A percentile compares a stretch with the other conserved stretches of the same genome.
Conservation (phyloP, 805 yeast genomes). For the Saccharomycopsis fermentans region DNA sequence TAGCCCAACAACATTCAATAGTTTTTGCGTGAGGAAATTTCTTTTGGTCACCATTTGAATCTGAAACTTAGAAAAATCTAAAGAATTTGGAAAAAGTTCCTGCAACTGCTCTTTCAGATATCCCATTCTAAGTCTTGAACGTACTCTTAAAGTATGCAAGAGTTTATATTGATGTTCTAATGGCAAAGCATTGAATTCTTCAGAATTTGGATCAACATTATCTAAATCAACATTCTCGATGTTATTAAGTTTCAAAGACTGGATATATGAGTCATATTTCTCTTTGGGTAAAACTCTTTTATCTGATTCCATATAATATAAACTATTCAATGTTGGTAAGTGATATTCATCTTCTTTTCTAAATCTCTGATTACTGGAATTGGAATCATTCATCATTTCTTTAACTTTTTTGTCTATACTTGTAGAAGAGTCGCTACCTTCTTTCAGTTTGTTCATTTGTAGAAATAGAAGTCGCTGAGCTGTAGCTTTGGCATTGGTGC, state of each 20-base stretch:
- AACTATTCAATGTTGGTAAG: slow-evolving; percentile 57
- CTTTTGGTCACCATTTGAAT: slow-evolving; percentile 87
- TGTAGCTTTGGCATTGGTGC: slow-evolving; percentile 58
- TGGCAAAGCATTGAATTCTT: slow-evolving; percentile 69
- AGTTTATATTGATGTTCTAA: slow-evolving; percentile 80
- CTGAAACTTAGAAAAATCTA: slow-evolving; percentile 90
- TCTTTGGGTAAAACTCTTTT: slow-evolving; percentile 63
- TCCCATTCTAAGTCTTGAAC: slow-evolving; percentile 92
- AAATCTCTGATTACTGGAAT: slow-evolving; percentile 27
- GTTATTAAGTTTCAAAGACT: slow-evolving; percentile 35
- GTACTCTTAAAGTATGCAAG: slow-evolving; percentile 66
- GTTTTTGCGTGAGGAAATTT: slow-evolving; percentile 77
- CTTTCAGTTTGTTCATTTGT: slow-evolving; percentile 35
- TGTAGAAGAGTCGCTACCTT: not conserved
- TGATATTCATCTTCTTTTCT: slow-evolving; percentile 73
- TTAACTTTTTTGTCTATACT: not conserved
- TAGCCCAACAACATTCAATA: slow-evolving; percentile 79
- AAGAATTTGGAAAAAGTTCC: slow-evolving; percentile 66
- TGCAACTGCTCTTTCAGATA: slow-evolving; percentile 83
- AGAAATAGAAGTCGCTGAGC: slow-evolving; percentile 75
- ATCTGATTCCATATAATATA: slow-evolving; percentile 47
- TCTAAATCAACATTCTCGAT: slow-evolving; percentile 63
- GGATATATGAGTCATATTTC: slow-evolving; percentile 54
- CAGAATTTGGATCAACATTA: slow-evolving; percentile 72
- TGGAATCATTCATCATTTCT: slow-evolving; percentile 10